Percentiles rank a stretch among this genome's conserved stretches.
Conservation (phyloP, 1,139 yeast species). For the Hemisphaericaspora lyxosophila region DNA sequence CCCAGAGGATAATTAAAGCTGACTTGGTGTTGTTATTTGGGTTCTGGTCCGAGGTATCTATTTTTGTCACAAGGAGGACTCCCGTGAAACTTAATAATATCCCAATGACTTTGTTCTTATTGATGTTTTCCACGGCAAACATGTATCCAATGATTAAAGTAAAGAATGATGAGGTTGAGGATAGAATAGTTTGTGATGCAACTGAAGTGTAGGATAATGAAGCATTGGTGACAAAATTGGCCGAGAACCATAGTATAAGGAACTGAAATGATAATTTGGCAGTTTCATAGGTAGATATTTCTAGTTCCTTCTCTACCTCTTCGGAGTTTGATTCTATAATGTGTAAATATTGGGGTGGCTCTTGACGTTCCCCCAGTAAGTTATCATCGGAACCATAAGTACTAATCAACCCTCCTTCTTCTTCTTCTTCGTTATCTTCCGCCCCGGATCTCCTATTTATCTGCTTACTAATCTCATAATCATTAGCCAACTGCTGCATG, state of each 20-base stretch:
- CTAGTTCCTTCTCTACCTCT: constrained; percentile 16
- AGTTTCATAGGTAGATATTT: constrained; percentile 46
- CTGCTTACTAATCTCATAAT: constrained; percentile 16
- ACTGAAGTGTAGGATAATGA: constrained; percentile 86
- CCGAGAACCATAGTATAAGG: constrained; percentile 83
- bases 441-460: too few relatives aligned
- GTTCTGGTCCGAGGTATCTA: constrained; percentile 43
- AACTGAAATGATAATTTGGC: constrained; percentile 72
- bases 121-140: constrained; percentile 69
- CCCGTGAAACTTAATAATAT: constrained; percentile 74
- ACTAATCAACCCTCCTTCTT: constrained; percentile 14
- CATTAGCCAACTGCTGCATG: constrained; percentile 20
- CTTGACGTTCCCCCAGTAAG: constrained; percentile 2
- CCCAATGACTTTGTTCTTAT: constrained; percentile 63
- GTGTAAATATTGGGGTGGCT: not conserved
- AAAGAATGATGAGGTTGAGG: constrained; percentile 91
- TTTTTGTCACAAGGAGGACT: constrained; percentile 70
- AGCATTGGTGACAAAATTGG: constrained; percentile 86
- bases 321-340: constrained; percentile 10
- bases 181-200: constrained; percentile 87
- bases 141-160: constrained; percentile 81
- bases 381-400: constrained; percentile 20
- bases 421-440: too few relatives aligned
- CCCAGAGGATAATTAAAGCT: constrained; percentile 54
- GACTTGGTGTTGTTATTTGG: constrained; percentile 26